Conservation (phyloP, 352 stramenopile species). For the Bremia lactucae region DNA sequence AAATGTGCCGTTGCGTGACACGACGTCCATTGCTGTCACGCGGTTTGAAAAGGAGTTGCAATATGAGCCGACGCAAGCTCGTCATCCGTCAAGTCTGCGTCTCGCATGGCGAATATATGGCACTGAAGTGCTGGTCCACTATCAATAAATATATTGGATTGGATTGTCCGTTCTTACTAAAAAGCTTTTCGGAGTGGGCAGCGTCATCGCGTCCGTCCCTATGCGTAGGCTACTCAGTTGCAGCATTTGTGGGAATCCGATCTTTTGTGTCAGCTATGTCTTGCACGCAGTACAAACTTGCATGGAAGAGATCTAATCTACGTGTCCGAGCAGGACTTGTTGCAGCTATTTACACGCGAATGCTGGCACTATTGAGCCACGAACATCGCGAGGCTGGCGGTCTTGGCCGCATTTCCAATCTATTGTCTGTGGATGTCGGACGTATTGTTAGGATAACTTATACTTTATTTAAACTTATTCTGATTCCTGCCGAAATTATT, state of each 20-base stretch:
- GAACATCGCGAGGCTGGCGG: conserved; percentile 23
- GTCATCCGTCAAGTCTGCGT: conserved; percentile 36
- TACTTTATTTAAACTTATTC: conserved; percentile 67
- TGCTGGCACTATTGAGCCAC: conserved; percentile 27
- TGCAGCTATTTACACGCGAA: conserved; percentile 56
- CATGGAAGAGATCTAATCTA: conserved; percentile 71
- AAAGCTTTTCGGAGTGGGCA: conserved; percentile 73
- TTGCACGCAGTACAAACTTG: conserved; percentile 64
- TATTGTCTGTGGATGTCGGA: conserved; percentile 71
- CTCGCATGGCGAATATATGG: conserved; percentile 45
- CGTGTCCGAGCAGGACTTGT: conserved; percentile 57
- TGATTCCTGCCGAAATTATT: conserved; percentile 65
- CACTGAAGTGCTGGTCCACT: conserved; percentile 56
- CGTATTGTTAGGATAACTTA: conserved; percentile 59
- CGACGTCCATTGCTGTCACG: conserved; percentile 29
- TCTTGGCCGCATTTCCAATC: conserved; percentile 62
- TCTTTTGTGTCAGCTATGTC: conserved; percentile 54
- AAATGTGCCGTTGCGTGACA: conserved; percentile 38
- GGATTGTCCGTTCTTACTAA: conserved; percentile 60
- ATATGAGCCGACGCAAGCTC: conserved; percentile 18
- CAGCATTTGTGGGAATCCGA: conserved; percentile 34
- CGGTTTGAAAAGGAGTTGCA: conserved; percentile 37
- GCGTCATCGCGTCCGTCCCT: conserved; percentile 27
- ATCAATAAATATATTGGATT: conserved; percentile 64
- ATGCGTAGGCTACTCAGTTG: conserved; percentile 43